These are phyloP conservation scores for Amphibolis antarctica DNA, from an alignment of 106 monocot genomes.

Conservation along the genomic window DNA sequence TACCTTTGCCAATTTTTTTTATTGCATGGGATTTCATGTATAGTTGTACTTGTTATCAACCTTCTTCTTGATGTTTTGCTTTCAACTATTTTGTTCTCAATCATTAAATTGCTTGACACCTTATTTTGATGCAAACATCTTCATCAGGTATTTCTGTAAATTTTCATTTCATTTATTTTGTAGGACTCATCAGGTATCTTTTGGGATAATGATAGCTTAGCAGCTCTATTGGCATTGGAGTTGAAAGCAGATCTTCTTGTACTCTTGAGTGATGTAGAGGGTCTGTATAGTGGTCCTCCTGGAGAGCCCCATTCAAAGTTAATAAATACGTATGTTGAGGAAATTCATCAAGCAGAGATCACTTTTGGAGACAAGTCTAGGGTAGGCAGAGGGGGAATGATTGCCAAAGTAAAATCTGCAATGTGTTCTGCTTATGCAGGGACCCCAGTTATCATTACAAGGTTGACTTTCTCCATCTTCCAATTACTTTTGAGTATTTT, in stretches of 20 bases:
- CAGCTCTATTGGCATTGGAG: slow-evolving; percentile 75
- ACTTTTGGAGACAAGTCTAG: slow-evolving; percentile 97
- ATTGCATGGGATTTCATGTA: too few species aligned
- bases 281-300: slow-evolving; percentile 90
- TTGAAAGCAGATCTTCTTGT: slow-evolving; percentile 91
- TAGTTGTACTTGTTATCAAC: too few species aligned
- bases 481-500: neutral
- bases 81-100: too few species aligned
- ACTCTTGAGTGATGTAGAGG: slow-evolving; percentile 95
- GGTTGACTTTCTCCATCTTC: slow-evolving; percentile 22
- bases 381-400: slow-evolving; percentile 95
- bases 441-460: slow-evolving; percentile 80
- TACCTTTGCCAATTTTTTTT: too few species aligned
- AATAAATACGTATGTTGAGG: slow-evolving; percentile 82
- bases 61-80: too few species aligned
- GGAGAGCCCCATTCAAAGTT: slow-evolving; percentile 68
- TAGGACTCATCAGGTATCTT: slow-evolving; percentile 97
- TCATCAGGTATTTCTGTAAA: too few species aligned
- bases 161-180: slow-evolving; percentile 1
- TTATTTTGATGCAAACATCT: too few species aligned
- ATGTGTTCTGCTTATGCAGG: slow-evolving; percentile 57
- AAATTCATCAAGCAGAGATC: slow-evolving; percentile 67
- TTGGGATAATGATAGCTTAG: slow-evolving; percentile 99
- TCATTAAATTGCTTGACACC: too few species aligned
- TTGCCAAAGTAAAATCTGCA: slow-evolving; percentile 87